These are phyloP conservation scores for Talaromyces ruber DNA, from an alignment of 495 filamentous ascomycete genomes.

Conservation along the genomic window DNA sequence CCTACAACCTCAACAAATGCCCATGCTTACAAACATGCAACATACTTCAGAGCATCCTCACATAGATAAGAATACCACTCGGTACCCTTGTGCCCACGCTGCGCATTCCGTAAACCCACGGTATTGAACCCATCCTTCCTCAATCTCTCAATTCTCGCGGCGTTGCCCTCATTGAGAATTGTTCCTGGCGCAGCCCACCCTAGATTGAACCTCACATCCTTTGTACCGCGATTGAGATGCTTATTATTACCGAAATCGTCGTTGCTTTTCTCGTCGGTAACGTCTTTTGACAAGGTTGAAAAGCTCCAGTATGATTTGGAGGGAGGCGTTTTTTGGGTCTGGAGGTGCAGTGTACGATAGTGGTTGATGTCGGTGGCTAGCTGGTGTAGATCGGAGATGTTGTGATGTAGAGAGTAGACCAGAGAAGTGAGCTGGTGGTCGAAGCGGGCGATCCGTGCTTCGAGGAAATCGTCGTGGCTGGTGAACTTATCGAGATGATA, in stretches of 20 bases:
- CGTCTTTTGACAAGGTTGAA: slow-evolving; percentile 13
- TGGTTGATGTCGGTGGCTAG: not conserved
- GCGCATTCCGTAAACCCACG: slow-evolving; percentile 20
- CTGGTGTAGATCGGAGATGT: not conserved
- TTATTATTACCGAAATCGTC: not conserved
- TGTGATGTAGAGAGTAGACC: not conserved
- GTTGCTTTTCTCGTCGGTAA: not conserved
- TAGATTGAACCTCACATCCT: not conserved
- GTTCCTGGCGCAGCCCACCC: slow-evolving; percentile 7
- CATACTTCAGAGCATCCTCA: not conserved
- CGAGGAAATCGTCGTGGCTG: not conserved
- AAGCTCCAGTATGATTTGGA: slow-evolving; percentile 36
- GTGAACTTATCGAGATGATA: not conserved
- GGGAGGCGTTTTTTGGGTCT: slow-evolving; percentile 15
- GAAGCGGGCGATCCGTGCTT: not conserved
- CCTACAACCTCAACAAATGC: not conserved
- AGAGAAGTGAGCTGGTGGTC: not conserved
- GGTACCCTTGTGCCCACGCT: slow-evolving; percentile 28
- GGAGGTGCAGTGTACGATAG: not conserved
- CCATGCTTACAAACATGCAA: not conserved
- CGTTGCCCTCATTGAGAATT: slow-evolving; percentile 20
- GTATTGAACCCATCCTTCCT: slow-evolving; percentile 25
- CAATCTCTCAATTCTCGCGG: slow-evolving; percentile 26
- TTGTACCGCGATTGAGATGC: not conserved
- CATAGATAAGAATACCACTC: slow-evolving; percentile 10